Evolutionary conservation across 805 yeast species (phyloP), one percentile per base, ranked within the genome.

Genomic region (Starmerella geochares): DNA sequence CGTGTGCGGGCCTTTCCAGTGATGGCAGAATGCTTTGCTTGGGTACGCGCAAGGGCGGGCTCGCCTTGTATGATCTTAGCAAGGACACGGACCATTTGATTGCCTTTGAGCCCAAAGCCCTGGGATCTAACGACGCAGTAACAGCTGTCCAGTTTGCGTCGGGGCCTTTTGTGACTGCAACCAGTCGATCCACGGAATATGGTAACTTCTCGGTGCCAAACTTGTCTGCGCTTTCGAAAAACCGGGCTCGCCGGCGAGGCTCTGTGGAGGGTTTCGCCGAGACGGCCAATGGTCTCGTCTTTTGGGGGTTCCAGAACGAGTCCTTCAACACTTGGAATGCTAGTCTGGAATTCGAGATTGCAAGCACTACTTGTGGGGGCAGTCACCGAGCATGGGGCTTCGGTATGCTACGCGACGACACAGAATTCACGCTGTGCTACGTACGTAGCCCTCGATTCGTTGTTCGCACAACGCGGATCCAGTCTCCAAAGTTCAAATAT

Each of bases 241-340:
- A 84, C 62, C 78, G 78, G 57, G 65, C 83, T 7, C 74, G 84
- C 32, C 77, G 78, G 54, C 95, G 96, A 0, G 83, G 82, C 53
- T 43, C 49, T 3, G 66, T 90, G 11, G 96, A 90, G 64, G 95
- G 95, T 0, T 77, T 81, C 10, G 52, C 48, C n/a, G 37, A 53
- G 3, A 44, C 63, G 10, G 58, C 65, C 13, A 70, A 72, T 10
- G 79, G 79, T 37, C 65, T 81, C 33, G 64, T 83, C 2, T 65
- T 84, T 2, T 85, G 78, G 63, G 97, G 97, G 1, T 90, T 92
- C 71, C 78, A 80, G 57, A 85, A 92, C 1, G 81, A 81, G 45
- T 68, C 74, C 45, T 87, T 90, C 60, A 83, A 81, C 59, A 65
- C 86, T 20, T 86, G 86, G 80, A 86, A 88, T 63, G 95, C 86